phyloP scores from a whole-genome alignment of 2,329 filamentous ascomycete genomes.

The Neopestalotiopsis rosae region DNA sequence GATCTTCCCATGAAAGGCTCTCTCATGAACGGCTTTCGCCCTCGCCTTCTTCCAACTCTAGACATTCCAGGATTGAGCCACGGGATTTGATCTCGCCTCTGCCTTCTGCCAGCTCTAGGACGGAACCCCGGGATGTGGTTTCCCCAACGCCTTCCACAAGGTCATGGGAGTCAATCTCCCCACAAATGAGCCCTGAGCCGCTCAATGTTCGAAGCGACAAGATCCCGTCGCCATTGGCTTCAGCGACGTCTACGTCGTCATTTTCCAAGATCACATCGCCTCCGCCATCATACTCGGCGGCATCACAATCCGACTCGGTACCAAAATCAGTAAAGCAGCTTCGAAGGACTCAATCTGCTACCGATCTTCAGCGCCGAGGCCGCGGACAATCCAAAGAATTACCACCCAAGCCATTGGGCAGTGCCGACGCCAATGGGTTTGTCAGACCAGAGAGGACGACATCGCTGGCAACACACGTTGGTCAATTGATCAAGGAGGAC shows the following conservation, averaged over 20 bases:
- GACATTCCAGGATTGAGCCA: too few species aligned
- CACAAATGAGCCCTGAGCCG: conserved; percentile 9
- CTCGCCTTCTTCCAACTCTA: too few species aligned
- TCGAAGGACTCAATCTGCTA: conserved; percentile 30
- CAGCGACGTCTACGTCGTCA: conserved; percentile 7
- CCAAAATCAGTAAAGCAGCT: conserved; percentile 17
- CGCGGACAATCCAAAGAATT: conserved; percentile 21
- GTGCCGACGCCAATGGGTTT: conserved; percentile 9
- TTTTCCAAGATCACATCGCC: conserved; percentile 9
- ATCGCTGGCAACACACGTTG: conserved; percentile 10
- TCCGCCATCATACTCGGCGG: neutral
- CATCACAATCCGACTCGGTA: neutral
- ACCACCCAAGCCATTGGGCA: conserved; percentile 16
- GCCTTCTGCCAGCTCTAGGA: neutral
- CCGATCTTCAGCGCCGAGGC: conserved; percentile 23
- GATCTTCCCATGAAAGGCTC: neutral
- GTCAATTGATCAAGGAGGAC: conserved; percentile 16
- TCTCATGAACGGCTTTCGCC: too few species aligned
- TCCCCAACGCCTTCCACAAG: neutral
- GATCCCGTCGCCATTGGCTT: neutral
- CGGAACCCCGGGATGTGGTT: conserved; percentile 8
- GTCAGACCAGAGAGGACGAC: neutral
- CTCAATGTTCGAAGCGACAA: conserved; percentile 8
- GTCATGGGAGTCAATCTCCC: conserved; percentile 1
- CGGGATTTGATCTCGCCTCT: neutral